phyloP scores from a whole-genome alignment of 1,284 basidiomycete genomes.

The Ustilago crameri region DNA sequence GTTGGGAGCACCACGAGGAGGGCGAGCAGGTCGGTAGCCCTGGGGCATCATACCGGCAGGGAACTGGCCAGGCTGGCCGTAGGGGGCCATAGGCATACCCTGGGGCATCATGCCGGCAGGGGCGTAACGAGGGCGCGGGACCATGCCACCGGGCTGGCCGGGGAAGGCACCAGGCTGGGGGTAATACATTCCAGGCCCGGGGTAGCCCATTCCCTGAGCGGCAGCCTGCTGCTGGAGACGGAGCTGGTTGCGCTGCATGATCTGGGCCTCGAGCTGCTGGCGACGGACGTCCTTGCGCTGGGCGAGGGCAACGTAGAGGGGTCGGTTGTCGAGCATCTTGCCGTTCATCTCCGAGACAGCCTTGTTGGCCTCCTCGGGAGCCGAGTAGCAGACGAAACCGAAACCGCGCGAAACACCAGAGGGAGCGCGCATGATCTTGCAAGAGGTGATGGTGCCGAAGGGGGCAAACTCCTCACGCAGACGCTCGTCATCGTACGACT shows the following conservation, averaged over 20 bases:
- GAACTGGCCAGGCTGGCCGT: slow-evolving; percentile 66
- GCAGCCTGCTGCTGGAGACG: slow-evolving; percentile 68
- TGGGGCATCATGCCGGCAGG: slow-evolving; percentile 68
- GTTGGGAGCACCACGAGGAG: slow-evolving; percentile 60
- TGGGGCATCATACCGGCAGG: slow-evolving; percentile 64
- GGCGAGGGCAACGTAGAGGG: slow-evolving; percentile 97
- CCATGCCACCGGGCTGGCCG: slow-evolving; percentile 63
- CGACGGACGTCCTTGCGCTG: slow-evolving; percentile 98
- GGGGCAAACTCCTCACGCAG: slow-evolving; percentile 82
- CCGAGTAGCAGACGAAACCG: slow-evolving; percentile 98
- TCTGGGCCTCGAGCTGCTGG: slow-evolving; percentile 96
- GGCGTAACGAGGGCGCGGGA: slow-evolving; percentile 66
- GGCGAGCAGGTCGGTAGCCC: slow-evolving; percentile 63
- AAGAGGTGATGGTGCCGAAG: slow-evolving; percentile 96
- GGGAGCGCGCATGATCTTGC: slow-evolving; percentile 97
- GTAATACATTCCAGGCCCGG: slow-evolving; percentile 67
- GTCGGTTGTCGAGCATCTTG: slow-evolving; percentile 99
- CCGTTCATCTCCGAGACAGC: slow-evolving; percentile 99
- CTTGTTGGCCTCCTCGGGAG: slow-evolving; percentile 98
- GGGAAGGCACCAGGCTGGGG: slow-evolving; percentile 66
- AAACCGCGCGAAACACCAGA: slow-evolving; percentile 87
- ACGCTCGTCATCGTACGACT: slow-evolving; percentile 68
- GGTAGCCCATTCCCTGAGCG: slow-evolving; percentile 65
- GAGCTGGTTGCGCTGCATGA: slow-evolving; percentile 69
- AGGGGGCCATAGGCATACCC: slow-evolving; percentile 65